Conservation (phyloP, 2,329 filamentous ascomycete species). For the Meredithiella fracta region DNA sequence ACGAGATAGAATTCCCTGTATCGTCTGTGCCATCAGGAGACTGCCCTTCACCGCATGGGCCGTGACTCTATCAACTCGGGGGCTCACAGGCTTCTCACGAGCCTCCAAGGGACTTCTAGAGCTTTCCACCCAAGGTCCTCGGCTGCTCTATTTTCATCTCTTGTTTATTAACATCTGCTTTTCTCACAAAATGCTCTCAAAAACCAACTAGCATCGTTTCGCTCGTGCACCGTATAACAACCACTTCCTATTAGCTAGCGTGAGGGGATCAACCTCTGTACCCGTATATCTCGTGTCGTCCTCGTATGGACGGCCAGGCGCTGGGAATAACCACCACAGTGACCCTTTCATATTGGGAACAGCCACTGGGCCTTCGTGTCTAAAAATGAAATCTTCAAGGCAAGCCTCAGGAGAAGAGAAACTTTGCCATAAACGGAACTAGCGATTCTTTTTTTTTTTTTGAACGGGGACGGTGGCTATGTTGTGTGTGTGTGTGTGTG, state of each 20-base stretch:
- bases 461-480: background rate
- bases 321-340: background rate
- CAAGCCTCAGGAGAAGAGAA: background rate
- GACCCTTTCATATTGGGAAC: background rate
- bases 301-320: background rate
- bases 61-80: background rate
- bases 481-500: background rate
- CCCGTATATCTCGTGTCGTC: background rate
- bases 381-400: background rate
- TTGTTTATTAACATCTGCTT: too few relatives aligned
- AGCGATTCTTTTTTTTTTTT: background rate
- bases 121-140: too few relatives aligned
- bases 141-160: too few relatives aligned
- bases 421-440: background rate
- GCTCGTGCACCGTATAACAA: background rate
- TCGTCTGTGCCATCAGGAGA: background rate
- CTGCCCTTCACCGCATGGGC: background rate
- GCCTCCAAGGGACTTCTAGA: too few relatives aligned
- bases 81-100: too few relatives aligned
- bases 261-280: background rate
- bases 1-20: background rate
- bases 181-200: too few relatives aligned
- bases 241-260: background rate
- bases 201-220: too few relatives aligned
- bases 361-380: background rate